Evolutionary conservation across 306 rosid genomes (phyloP).

Genomic region (Lathyrus oleraceus): DNA sequence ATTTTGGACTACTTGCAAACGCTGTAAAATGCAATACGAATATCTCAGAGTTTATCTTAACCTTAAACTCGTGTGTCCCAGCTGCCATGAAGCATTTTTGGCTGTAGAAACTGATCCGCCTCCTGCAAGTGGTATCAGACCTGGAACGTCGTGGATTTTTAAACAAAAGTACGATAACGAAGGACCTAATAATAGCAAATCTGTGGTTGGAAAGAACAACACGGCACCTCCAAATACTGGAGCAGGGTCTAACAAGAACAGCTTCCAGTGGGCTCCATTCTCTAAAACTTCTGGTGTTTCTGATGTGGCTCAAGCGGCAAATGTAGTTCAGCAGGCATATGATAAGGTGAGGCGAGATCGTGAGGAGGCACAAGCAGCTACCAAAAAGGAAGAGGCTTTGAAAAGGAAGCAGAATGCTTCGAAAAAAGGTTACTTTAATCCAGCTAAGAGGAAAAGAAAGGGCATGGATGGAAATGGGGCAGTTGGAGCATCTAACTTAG

Average conservation of each 20-base stretch:
- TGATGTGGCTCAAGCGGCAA: constrained; percentile 82
- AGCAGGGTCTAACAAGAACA: constrained; percentile 43
- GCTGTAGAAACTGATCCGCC: constrained; percentile 81
- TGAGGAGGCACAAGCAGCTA: constrained; percentile 84
- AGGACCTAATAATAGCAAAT: constrained; percentile 43
- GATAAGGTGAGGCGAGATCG: constrained; percentile 92
- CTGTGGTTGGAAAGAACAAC: constrained; percentile 46
- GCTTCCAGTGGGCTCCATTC: constrained; percentile 81
- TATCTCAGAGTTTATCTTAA: constrained; percentile 84
- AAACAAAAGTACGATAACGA: constrained; percentile 45
- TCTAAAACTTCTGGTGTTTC: constrained; percentile 67
- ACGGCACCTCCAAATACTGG: constrained; percentile 49
- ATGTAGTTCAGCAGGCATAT: constrained; percentile 84
- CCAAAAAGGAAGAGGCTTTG: constrained; percentile 54
- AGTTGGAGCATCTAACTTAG: constrained; percentile 36
- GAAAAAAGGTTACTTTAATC: constrained; percentile 52
- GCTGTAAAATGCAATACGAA: constrained; percentile 96
- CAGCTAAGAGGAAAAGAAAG: constrained; percentile 69
- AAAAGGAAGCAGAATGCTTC: constrained; percentile 57
- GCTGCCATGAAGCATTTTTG: constrained; percentile 79
- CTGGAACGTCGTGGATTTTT: constrained; percentile 58
- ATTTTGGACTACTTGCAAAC: constrained; percentile 89
- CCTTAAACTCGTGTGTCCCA: constrained; percentile 90
- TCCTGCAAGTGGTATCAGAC: constrained; percentile 63
- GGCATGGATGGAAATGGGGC: constrained; percentile 51